Evolutionary conservation across 352 stramenopile species (phyloP).

Genomic region (Peronosclerospora sorghi): DNA sequence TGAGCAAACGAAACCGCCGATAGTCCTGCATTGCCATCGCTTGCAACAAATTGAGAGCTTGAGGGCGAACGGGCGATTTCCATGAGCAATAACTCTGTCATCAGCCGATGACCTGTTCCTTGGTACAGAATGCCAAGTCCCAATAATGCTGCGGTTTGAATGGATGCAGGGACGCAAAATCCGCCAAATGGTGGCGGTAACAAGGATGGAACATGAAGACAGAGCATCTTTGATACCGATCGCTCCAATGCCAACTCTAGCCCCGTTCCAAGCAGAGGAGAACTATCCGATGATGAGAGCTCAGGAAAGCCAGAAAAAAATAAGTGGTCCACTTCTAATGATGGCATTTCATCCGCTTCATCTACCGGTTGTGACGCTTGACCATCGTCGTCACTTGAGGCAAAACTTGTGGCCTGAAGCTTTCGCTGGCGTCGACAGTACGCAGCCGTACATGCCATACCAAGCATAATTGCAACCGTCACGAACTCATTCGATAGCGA

Average conservation of each 20-base stretch:
- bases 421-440: slow-evolving; percentile 60
- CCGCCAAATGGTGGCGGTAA: slow-evolving; percentile 90
- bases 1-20: slow-evolving; percentile 71
- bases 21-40: slow-evolving; percentile 26
- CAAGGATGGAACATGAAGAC: slow-evolving; percentile 94
- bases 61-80: slow-evolving; percentile 90
- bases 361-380: slow-evolving; percentile 1
- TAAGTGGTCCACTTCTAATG: slow-evolving; percentile 12
- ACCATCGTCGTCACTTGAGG: background rate
- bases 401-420: slow-evolving; percentile 6
- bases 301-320: slow-evolving; percentile 18
- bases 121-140: slow-evolving; percentile 95
- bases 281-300: slow-evolving; percentile 19
- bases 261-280: slow-evolving; percentile 26
- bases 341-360: slow-evolving; percentile 6
- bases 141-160: slow-evolving; percentile 91
- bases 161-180: slow-evolving; percentile 91
- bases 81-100: slow-evolving; percentile 95
- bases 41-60: slow-evolving; percentile 52
- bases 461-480: slow-evolving; percentile 93
- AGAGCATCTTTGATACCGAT: slow-evolving; percentile 96
- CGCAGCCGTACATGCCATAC: slow-evolving; percentile 91
- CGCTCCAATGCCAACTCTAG: slow-evolving; percentile 67
- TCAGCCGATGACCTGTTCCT: slow-evolving; percentile 90
- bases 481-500: slow-evolving; percentile 94